Base-by-base conservation (phyloP, 768 basidiomycete species). In the Amanita pseudoporphyria region DNA sequence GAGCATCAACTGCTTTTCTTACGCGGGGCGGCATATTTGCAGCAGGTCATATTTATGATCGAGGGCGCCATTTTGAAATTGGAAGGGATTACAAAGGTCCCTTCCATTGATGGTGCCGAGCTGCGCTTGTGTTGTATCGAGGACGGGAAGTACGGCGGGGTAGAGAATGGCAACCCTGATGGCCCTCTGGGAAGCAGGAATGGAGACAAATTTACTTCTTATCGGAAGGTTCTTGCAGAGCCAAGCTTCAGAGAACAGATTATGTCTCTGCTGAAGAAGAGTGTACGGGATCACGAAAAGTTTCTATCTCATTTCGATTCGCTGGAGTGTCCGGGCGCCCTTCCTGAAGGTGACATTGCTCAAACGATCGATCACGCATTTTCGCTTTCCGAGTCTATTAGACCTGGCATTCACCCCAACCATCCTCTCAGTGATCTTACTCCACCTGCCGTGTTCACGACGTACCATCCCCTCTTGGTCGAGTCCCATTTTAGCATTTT, bases 381-480 rank as follows among this genome's bases (percentile, higher is more conserved):
- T 65, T 60, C 77, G 9, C 71, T 87, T 47, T 77, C 79, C 1
- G 87, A 89, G 56, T 72, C 75, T 42, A 71, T 77, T 31, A 81
- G 87, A 2, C 81, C 84, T 1, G 82, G 82, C 28, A 71, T 65
- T 52, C 78, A 78, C 47, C 52, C 56, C 47, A 60, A 58, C 51
- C 56, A 54, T 31, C 57, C 63, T 6, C 60, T 63, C 10, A 58
- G 57, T 42, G 57, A 73, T 41, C 59, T 75, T 12, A 71, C 79
- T 35, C 56, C 70, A 2, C 78, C 82, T 1, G 64, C 78, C n/a
- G 73, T 78, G 58, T 86, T 87, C 68, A 88, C 91, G 45, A 90
- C 91, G 0, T 94, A 93, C 58, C 91, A 94, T 56, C 91, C 91
- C 12, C 75, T 94, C 47, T 77, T 93, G 44, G 84, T 92, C 51